Percentiles rank a stretch among this genome's conserved stretches.
phyloP scores from a whole-genome alignment of 345 rosid genomes.

The Dipteronia sinensis region DNA sequence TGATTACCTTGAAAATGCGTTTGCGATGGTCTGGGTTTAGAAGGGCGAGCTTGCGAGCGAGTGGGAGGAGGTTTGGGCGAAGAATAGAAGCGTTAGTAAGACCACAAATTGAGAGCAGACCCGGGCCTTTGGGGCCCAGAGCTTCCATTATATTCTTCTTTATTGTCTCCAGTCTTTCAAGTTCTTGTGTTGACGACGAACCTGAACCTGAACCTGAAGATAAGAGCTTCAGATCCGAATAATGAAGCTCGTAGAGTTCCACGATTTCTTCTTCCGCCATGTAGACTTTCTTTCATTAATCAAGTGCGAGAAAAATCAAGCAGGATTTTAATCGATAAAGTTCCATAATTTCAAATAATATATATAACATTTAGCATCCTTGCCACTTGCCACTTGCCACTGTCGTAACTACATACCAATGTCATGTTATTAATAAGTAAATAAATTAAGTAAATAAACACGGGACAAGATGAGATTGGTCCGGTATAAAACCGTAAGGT shows the following conservation, averaged over 20 bases:
- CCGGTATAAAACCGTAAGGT: too few species aligned
- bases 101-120: slow-evolving; percentile 63
- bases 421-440: too few species aligned
- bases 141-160: slow-evolving; percentile 56
- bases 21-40: slow-evolving; percentile 55
- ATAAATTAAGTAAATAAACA: too few species aligned
- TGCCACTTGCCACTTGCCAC: too few species aligned
- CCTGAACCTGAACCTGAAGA: slow-evolving; percentile 23
- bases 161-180: slow-evolving; percentile 29
- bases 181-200: slow-evolving; percentile 32
- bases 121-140: slow-evolving; percentile 76
- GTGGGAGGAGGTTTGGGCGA: slow-evolving; percentile 65
- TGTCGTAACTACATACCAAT: too few species aligned
- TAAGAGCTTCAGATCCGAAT: slow-evolving; percentile 53
- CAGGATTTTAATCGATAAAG: too few species aligned
- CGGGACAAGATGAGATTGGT: too few species aligned
- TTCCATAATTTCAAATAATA: too few species aligned
- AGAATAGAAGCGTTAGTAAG: slow-evolving; percentile 56
- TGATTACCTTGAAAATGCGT: slow-evolving; percentile 62
- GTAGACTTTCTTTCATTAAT: neutral
- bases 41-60: slow-evolving; percentile 69
- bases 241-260: slow-evolving; percentile 51
- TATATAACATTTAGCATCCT: too few species aligned
- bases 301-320: too few species aligned
- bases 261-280: slow-evolving; percentile 50